These are phyloP conservation scores for Penicillium ucsense DNA, from an alignment of 495 filamentous ascomycete genomes.

Conservation along the genomic window DNA sequence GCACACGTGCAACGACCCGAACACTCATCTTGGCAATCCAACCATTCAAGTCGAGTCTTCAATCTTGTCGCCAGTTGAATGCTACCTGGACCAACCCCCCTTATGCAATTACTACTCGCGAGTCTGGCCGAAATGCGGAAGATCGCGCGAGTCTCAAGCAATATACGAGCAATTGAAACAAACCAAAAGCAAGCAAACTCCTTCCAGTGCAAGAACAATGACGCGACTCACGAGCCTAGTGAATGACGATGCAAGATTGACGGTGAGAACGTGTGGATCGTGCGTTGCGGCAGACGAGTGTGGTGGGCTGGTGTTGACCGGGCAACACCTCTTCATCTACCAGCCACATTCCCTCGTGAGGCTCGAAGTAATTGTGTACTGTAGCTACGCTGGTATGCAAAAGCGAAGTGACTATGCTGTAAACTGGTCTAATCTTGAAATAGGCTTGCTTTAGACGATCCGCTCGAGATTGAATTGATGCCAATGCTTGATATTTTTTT, in stretches of 20 bases:
- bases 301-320: constrained; percentile 21
- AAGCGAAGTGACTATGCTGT: too few relatives aligned
- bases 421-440: too few relatives aligned
- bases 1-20: constrained; percentile 79
- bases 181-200: constrained; percentile 6
- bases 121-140: too few relatives aligned
- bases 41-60: constrained; percentile 7
- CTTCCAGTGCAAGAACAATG: constrained; percentile 7
- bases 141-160: background rate
- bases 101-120: too few relatives aligned
- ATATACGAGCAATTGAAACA: constrained; percentile 5
- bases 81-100: too few relatives aligned
- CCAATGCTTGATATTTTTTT: too few relatives aligned
- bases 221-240: constrained; percentile 13
- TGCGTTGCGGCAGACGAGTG: constrained; percentile 6
- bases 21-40: constrained; percentile 42
- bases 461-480: too few relatives aligned
- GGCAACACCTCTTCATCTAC: constrained; percentile 17
- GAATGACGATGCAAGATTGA: constrained; percentile 8
- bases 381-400: too few relatives aligned
- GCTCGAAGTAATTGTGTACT: too few relatives aligned
- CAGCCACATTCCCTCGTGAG: constrained; percentile 5
- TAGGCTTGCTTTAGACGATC: too few relatives aligned
- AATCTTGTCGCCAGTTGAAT: background rate
- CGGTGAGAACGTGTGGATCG: constrained; percentile 10